phyloP scores from a whole-genome alignment of 352 stramenopile genomes.

The Saprolegnia diclina region DNA sequence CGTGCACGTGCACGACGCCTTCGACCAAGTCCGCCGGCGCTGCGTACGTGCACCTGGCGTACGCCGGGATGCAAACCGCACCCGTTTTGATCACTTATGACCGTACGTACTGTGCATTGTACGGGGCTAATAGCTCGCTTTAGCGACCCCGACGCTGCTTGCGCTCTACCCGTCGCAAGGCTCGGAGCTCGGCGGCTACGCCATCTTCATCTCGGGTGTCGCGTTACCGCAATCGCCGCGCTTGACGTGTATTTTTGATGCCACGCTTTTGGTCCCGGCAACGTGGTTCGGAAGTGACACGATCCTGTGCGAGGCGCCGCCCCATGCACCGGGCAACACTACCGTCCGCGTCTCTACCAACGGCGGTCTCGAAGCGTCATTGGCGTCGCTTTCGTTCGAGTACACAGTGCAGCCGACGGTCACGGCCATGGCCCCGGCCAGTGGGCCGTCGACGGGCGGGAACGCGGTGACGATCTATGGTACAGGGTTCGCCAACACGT shows the following conservation, averaged over 20 bases:
- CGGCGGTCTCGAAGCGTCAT: background rate
- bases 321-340: conserved; percentile 1
- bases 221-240: background rate
- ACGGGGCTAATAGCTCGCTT: background rate
- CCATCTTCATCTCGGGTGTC: conserved; percentile 4
- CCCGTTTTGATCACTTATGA: conserved; percentile 3
- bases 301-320: conserved; percentile 15
- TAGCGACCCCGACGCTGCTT: conserved; percentile 8
- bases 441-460: conserved; percentile 6
- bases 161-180: conserved; percentile 16
- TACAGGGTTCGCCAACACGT: conserved; percentile 16
- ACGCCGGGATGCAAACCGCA: background rate
- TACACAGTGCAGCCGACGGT: conserved; percentile 9
- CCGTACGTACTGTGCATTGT: background rate
- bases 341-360: background rate
- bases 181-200: conserved; percentile 9
- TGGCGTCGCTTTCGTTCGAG: background rate
- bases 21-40: background rate
- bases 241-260: conserved; percentile 14
- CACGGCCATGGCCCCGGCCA: background rate
- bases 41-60: background rate
- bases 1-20: background rate
- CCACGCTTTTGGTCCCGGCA: background rate
- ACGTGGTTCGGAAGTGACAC: conserved; percentile 15
- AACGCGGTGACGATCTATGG: conserved; percentile 15